Conservation (phyloP, 2,329 filamentous ascomycete species). For the Trichophyton mentagrophytes region DNA sequence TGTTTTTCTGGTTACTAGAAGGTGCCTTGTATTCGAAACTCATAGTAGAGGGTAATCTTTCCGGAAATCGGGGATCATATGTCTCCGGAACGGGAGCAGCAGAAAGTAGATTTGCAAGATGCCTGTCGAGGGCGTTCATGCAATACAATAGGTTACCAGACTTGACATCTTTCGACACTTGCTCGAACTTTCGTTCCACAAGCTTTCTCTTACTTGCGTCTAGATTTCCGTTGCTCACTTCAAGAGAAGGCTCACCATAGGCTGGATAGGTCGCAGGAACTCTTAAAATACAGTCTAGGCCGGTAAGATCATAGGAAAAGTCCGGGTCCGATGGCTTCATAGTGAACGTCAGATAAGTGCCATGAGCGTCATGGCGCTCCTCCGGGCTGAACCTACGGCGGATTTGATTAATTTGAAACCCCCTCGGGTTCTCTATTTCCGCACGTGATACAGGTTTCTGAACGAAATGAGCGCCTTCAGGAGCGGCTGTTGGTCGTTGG, state of each 20-base stretch:
- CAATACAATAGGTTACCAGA: constrained; percentile 48
- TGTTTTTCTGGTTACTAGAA: constrained; percentile 23
- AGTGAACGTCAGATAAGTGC: constrained; percentile 49
- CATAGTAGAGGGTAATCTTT: not conserved
- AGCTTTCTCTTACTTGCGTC: constrained; percentile 62
- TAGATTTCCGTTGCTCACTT: constrained; percentile 56
- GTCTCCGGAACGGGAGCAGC: constrained; percentile 41
- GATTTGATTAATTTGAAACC: constrained; percentile 63
- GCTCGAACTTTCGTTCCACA: constrained; percentile 61
- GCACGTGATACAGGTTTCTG: constrained; percentile 52
- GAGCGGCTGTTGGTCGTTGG: not conserved
- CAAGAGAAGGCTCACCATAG: constrained; percentile 42
- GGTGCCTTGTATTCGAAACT: not conserved
- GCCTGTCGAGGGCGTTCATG: constrained; percentile 58
- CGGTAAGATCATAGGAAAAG: constrained; percentile 64
- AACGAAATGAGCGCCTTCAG: constrained; percentile 7
- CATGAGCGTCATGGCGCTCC: constrained; percentile 36
- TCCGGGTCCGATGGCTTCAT: constrained; percentile 67
- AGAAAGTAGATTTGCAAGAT: constrained; percentile 37
- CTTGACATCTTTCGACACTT: constrained; percentile 43
- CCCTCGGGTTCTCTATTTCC: constrained; percentile 54
- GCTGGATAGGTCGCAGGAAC: constrained; percentile 54
- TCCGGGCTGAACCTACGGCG: constrained; percentile 49
- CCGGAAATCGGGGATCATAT: not conserved
- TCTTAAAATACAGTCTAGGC: constrained; percentile 53